Evolutionary conservation across 306 rosid species (phyloP), one percentile per base, ranked within the genome.

Genomic region (Vigna reflexopilosa): DNA sequence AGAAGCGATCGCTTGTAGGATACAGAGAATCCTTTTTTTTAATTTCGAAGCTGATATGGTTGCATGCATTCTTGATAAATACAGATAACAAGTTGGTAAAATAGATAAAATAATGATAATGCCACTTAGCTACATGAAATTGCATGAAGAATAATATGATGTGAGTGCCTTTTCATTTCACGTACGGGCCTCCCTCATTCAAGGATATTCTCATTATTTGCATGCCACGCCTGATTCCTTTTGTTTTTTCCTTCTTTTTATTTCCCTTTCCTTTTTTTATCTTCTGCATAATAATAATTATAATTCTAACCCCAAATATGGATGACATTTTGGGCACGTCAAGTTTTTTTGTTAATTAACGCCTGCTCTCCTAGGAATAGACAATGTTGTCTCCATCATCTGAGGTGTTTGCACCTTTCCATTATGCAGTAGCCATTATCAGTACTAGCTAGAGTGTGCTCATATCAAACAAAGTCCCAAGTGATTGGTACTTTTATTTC

Each of bases 121-220:
- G 92, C 89, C 88, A 85, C 91, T 90, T 86, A 85, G 85, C 72
- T 84, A 82, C 86, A 91, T 80, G 91, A 73, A 86, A 73, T 86
- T 91, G 90, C 94, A 91, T 87, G 90, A 81, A 85, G 87, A 90
- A 85, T 88, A 88, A 90, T 84, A 88, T 90, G 91, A 90, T 90
- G 89, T 13, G 64, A 86, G 81, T 83, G 91, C 87, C 78, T 72
- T 65, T 90, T 79, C 88, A 88, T 88, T 85, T 88, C 83, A 87
- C 90, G 91, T 88, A 91, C 91, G 89, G 88, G 80, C 85, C 85
- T 54, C 86, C 93, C 90, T 74, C 84, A 85, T 82, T 91, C 93
- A 89, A 83, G 93, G 93, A 88, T 91, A 86, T 90, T 90, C 89
- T 90, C 93, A 91, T 90, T 91, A 90, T 91, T 71, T 90, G 83